A percentile compares a stretch with the other conserved stretches of the same genome.
Evolutionary conservation across 2,329 filamentous ascomycete genomes (phyloP).

Genomic region (Dactylellina cionopaga): DNA sequence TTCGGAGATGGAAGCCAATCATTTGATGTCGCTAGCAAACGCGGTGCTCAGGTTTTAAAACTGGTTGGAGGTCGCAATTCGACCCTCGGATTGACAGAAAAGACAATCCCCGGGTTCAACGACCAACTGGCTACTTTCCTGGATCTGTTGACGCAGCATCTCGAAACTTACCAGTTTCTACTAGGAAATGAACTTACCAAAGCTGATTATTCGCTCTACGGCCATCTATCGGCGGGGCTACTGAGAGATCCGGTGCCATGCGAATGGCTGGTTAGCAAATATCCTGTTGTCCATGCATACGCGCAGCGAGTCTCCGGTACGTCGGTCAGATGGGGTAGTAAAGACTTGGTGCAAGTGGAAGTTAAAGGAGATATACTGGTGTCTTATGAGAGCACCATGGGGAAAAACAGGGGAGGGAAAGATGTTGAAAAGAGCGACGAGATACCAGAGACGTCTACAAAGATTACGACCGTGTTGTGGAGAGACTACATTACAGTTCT

Average conservation of each 20-base stretch:
- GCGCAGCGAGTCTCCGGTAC: conserved; percentile 20
- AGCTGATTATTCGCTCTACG: conserved; percentile 40
- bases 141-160: conserved; percentile 27
- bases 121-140: conserved; percentile 26
- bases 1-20: conserved; percentile 29
- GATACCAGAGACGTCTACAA: conserved; percentile 32
- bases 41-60: conserved; percentile 5
- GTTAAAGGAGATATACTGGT: conserved; percentile 22
- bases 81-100: conserved; percentile 23
- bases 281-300: conserved; percentile 36
- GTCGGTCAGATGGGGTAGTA: conserved; percentile 34
- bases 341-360: conserved; percentile 22
- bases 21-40: conserved; percentile 9
- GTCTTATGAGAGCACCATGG: conserved; percentile 32
- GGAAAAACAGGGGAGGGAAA: conserved; percentile 19
- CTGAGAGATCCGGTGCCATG: conserved; percentile 41
- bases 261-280: conserved; percentile 20
- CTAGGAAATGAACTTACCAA: conserved; percentile 22
- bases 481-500: conserved; percentile 35
- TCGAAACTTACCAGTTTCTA: conserved; percentile 44
- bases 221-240: conserved; percentile 13
- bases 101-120: conserved; percentile 5
- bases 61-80: conserved; percentile 14
- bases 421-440: conserved; percentile 18
- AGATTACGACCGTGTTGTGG: conserved; percentile 8